Evolutionary conservation across 2,329 filamentous ascomycete genomes (phyloP).

Genomic region (Akanthomyces muscarius): DNA sequence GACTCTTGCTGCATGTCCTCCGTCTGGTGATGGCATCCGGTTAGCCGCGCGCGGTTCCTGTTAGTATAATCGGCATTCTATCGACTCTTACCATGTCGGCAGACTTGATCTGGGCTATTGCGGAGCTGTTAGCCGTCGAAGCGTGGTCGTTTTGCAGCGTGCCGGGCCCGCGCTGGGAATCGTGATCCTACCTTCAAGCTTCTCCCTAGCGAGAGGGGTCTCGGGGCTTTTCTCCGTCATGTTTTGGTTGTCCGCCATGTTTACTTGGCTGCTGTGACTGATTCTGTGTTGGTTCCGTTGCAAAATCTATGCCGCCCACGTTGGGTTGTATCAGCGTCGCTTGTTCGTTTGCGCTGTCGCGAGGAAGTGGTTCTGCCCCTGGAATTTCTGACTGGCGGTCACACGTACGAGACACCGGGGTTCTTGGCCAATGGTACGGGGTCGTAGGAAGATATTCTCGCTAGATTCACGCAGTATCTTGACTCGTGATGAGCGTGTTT

Average conservation of each 20-base stretch:
- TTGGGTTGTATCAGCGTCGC: background rate
- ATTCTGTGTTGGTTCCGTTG: background rate
- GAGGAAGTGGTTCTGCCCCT: background rate
- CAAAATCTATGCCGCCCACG: background rate
- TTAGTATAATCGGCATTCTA: constrained; percentile 24
- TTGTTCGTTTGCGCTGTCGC: background rate
- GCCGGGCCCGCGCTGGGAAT: background rate
- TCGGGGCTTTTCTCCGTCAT: constrained; percentile 40
- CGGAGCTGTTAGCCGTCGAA: constrained; percentile 5
- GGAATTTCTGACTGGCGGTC: background rate
- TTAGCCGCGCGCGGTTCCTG: constrained; percentile 26
- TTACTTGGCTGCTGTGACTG: background rate
- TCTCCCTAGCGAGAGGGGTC: constrained; percentile 58
- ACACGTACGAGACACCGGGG: background rate
- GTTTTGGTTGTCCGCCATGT: constrained; percentile 33
- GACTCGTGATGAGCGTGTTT: background rate
- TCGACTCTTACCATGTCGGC: constrained; percentile 79
- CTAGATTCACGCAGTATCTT: background rate
- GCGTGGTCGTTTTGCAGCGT: background rate
- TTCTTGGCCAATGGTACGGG: background rate
- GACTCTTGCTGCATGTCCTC: constrained; percentile 97
- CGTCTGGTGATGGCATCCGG: constrained; percentile 53
- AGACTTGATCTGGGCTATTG: constrained; percentile 88
- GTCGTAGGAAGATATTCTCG: no score
- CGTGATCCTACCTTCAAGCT: constrained; percentile 63